Evolutionary conservation across 1,284 basidiomycete genomes (phyloP), one percentile per base, ranked within the genome.

Genomic region (Bjerkandera adusta): DNA sequence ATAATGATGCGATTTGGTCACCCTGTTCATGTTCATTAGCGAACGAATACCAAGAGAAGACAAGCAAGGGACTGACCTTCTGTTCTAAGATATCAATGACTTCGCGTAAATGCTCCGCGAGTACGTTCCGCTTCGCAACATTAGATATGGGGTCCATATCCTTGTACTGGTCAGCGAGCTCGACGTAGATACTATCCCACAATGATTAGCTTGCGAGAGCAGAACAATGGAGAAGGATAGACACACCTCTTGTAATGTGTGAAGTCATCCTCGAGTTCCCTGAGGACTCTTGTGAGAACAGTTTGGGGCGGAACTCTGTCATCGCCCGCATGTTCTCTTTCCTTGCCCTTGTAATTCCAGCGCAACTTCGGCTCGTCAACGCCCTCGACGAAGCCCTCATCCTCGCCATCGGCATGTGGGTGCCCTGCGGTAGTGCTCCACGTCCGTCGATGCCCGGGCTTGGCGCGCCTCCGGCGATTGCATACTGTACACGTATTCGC

Each of bases 251-350:
- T 92, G 65, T 91, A 93, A 69, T 94, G 92, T 16, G 78, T 79
- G 61, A 93, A 94, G 62, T 95, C 92, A 57, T 92, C 91, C 62
- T 95, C 92, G 10, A 95, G 73, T 67, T 94, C 92, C 47, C 83
- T 62, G 33, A 94, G 71, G 21, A 94, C 89, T 12, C 87, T 74
- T 22, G 81, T 74, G 5, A 94, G 75, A 3, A 93, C 81, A 0
- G 90, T 92, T 66, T 93, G 90, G 15, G 90, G 87, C 1, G 90
- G 91, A 2, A 89, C 49, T 21, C 68, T 66, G 51, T 68, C 72
- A 16, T 49, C 50, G 27, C 55, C 47, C 35, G 45, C 42, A n/a
- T 42, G 49, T 32, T 15, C 48, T 29, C 36, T 40, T 36, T 48
- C 49, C 33, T 48, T 54, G 34, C 54, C 58, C 59, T 45, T 62